Evolutionary conservation across 225 moss, liverwort and hornwort genomes (phyloP), one percentile per base, ranked within the genome.

Genomic region (Physcomitrellopsis africana): DNA sequence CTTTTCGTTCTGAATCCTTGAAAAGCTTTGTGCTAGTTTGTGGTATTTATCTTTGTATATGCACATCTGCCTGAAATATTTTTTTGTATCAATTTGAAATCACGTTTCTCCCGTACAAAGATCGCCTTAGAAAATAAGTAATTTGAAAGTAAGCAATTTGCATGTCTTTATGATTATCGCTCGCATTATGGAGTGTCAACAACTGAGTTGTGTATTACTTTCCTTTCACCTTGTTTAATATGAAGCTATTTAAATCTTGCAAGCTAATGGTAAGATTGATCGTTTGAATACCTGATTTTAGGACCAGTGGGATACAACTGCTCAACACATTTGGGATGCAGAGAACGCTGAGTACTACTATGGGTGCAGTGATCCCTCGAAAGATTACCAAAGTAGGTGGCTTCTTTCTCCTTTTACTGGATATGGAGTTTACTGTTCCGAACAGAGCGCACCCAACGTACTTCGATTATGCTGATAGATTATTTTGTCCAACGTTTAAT

Each of bases 351-450:
- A 89, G 60, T 87, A 80, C 68, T 99, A 88, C 75, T 90, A 92
- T 73, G 93, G 90, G 60, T 99, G 97, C 76, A 93, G 87, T 84
- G 92, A 92, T 20, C 81, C 97, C 68, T 84, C 87, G 71, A 48
- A 81, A 54, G 68, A 72, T 26, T 92, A 88, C 62, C 43, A 60
- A 71, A 81, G 96, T 92, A 87, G 77, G 94, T 86, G 61, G 17
- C 62, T 15, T 59, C 61, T 43, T 61, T 63, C 59, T 65, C 26
- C 32, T 52, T 16, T 54, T 66, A 26, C 8, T 11, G 10, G n/a
- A 20, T 16, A 42, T 73, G 32, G 16, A 42, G 29, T 42, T 60
- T 41, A 5, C n/a, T 49, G 11, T 65, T 11, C 14, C 22, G 32
- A 9, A 5, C 16, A 51, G 19, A 48, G 19, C 32, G 46, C 53